Base-by-base conservation (phyloP, 768 basidiomycete species). In the Leucocoprinus birnbaumii region DNA sequence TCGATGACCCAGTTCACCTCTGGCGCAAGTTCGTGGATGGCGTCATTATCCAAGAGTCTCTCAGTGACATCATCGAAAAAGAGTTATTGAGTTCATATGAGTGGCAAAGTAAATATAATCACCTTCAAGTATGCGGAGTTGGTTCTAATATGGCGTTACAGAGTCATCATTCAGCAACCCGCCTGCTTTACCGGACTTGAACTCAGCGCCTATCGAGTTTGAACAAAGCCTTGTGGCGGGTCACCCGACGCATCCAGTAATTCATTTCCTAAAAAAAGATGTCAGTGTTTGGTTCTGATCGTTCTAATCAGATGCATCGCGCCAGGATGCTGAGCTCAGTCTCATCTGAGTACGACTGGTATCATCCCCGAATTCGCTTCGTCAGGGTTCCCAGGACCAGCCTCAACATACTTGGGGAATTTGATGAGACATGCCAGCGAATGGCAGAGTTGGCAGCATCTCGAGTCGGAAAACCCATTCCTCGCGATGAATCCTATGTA, bases 161-260 rank as follows among this genome's bases (percentile, higher is more conserved):
- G 79, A 67, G 21, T 51, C 68, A 4, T 65, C 75, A 0, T 80
- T 73, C 59, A 66, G 65, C 43, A 63, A 65, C 42, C 78, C 79
- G 16, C 74, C 78, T 1, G 47, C 19, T 34, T 76, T 75, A 57
- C 81, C 80, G 21, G 63, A 66, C 35, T 60, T 79, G 38, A 55
- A 59, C 18, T 79, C 77, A 18, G 48, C 72, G 8, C 65, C 76
- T 2, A 79, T 81, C 51, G 69, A 77, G 59, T 84, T 80, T 78
- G 82, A 84, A 60, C 82, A 84, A 61, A 80, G 80, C 59, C 70
- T 84, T 16, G 74, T 83, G 9, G 75, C 78, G 16, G 82, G 82
- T 1, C 82, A 84, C 64, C 82, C 82, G 21, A 83, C 81, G 1
- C 82, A 84, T 58, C 82, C 82, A 13, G 81, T 81, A 60, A 47